Conservation (phyloP, 2,329 filamentous ascomycete species). For the Podosphaera leucotricha region DNA sequence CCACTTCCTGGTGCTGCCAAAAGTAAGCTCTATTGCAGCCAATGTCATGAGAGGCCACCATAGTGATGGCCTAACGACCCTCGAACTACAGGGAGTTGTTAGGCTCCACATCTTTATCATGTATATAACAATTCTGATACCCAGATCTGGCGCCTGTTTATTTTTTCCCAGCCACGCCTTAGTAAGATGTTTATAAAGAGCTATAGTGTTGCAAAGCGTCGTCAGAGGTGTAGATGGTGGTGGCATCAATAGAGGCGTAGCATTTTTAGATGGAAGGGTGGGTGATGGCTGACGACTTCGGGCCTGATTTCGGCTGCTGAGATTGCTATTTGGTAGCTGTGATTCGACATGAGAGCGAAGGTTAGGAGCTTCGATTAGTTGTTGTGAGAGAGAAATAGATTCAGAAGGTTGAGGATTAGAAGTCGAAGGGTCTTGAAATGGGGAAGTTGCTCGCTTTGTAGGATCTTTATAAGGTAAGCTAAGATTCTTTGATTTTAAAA, state of each 20-base stretch:
- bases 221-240: slow-evolving; percentile 16
- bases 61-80: slow-evolving; percentile 38
- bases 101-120: slow-evolving; percentile 43
- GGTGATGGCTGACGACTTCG: neutral
- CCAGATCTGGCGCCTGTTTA: slow-evolving; percentile 15
- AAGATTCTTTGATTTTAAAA: neutral
- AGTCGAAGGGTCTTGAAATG: slow-evolving; percentile 12
- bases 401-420: slow-evolving; percentile 6
- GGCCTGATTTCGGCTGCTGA: neutral
- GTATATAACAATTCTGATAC: slow-evolving; percentile 37
- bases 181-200: slow-evolving; percentile 17
- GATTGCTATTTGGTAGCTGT: neutral
- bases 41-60: slow-evolving; percentile 43
- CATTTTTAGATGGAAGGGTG: slow-evolving; percentile 4
- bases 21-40: slow-evolving; percentile 40
- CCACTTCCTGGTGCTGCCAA: slow-evolving; percentile 17
- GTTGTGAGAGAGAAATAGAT: slow-evolving; percentile 5
- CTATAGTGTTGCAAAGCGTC: slow-evolving; percentile 11
- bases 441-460: slow-evolving; percentile 8
- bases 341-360: slow-evolving; percentile 1
- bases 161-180: slow-evolving; percentile 15
- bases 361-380: slow-evolving; percentile 6
- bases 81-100: slow-evolving; percentile 46
- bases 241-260: slow-evolving; percentile 20
- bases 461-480: no score